Conservation (phyloP, 1,284 basidiomycete species). For the Ganoderma lucidum region DNA sequence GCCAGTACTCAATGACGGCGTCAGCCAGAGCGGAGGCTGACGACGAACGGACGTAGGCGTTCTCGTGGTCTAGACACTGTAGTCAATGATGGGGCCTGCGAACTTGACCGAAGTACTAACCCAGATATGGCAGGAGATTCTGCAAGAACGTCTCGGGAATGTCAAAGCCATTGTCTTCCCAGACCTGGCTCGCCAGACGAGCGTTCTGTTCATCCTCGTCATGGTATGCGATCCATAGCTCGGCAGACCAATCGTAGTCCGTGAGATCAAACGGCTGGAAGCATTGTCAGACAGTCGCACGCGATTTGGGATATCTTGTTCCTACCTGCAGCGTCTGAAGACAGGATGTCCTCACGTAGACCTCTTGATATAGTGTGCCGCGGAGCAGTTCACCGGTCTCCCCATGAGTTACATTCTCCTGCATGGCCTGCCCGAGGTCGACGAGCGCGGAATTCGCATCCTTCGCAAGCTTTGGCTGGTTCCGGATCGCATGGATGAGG, state of each 20-base stretch:
- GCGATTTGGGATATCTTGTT: constrained; percentile 8
- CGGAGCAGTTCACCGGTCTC: constrained; percentile 77
- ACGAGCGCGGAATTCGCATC: constrained; percentile 87
- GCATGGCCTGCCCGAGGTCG: constrained; percentile 86
- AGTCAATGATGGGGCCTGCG: constrained; percentile 6
- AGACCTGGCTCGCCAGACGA: constrained; percentile 82
- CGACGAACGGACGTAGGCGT: constrained; percentile 83
- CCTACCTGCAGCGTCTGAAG: constrained; percentile 90
- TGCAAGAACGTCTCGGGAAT: constrained; percentile 79
- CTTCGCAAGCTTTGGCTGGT: constrained; percentile 86
- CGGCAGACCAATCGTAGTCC: constrained; percentile 91
- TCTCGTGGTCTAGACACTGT: constrained; percentile 70
- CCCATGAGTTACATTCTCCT: constrained; percentile 64
- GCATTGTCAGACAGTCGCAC: neutral
- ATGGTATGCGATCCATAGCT: constrained; percentile 91
- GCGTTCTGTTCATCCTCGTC: constrained; percentile 95
- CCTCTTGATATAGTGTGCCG: constrained; percentile 88
- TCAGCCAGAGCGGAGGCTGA: constrained; percentile 82
- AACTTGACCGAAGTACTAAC: constrained; percentile 49
- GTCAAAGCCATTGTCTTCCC: constrained; percentile 98
- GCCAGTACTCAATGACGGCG: constrained; percentile 75
- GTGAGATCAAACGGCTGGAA: constrained; percentile 91
- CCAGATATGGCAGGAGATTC: constrained; percentile 74
- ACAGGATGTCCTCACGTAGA: constrained; percentile 88
- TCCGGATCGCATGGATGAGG: constrained; percentile 80